Percentiles rank a stretch among this genome's conserved stretches.
Evolutionary conservation across 2,329 filamentous ascomycete species (phyloP).

Genomic region (Paecilomyces formosus): DNA sequence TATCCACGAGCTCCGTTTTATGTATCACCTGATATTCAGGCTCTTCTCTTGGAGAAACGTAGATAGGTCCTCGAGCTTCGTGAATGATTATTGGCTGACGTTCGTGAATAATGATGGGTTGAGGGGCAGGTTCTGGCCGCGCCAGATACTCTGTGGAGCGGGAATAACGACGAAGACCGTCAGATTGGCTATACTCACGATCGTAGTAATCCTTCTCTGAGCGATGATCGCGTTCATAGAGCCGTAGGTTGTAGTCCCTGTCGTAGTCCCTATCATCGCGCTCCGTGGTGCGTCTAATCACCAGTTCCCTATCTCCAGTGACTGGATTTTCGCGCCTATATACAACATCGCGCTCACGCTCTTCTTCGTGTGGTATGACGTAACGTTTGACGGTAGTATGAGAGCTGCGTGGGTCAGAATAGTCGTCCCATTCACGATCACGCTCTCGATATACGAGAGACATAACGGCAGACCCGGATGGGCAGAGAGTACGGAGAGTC

Average conservation of each 20-base stretch:
- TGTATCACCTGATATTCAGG: constrained; percentile 54
- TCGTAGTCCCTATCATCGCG: constrained; percentile 44
- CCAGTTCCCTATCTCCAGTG: constrained; percentile 32
- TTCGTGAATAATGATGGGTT: constrained; percentile 46
- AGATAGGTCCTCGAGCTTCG: constrained; percentile 45
- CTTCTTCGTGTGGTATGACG: constrained; percentile 37
- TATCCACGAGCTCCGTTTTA: constrained; percentile 46
- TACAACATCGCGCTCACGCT: constrained; percentile 28
- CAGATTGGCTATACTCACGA: constrained; percentile 30
- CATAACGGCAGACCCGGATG: constrained; percentile 12
- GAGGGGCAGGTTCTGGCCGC: constrained; percentile 37
- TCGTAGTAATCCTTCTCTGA: constrained; percentile 41
- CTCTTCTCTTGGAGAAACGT: constrained; percentile 43
- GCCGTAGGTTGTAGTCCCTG: constrained; percentile 41
- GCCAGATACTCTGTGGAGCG: constrained; percentile 47
- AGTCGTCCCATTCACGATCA: constrained; percentile 36
- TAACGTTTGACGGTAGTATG: constrained; percentile 53
- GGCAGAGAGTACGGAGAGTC: neutral
- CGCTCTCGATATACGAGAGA: constrained; percentile 33
- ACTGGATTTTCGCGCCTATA: constrained; percentile 23
- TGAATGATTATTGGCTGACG: constrained; percentile 50
- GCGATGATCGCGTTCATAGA: constrained; percentile 32
- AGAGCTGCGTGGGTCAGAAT: constrained; percentile 35
- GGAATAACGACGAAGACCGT: constrained; percentile 45
- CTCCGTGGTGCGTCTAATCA: constrained; percentile 39